phyloP scores from a whole-genome alignment of 805 yeast species.

The Nakazawaea ernobii region DNA sequence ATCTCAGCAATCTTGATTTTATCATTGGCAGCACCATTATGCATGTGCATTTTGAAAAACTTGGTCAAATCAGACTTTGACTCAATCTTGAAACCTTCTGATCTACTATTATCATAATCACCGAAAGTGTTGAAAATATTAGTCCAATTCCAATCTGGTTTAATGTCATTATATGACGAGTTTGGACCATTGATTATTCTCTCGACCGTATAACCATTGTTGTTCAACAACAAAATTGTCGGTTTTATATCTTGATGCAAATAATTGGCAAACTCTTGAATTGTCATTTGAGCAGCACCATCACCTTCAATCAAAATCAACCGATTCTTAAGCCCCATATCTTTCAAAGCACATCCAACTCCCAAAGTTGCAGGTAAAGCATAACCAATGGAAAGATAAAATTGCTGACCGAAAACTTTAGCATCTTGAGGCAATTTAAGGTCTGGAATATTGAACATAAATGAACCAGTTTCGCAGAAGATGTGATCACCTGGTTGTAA shows the following conservation, averaged over 20 bases:
- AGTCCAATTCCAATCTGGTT: conserved; percentile 79
- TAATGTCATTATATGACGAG: conserved; percentile 75
- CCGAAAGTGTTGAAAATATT: conserved; percentile 63
- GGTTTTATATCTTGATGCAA: conserved; percentile 58
- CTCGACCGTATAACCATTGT: conserved; percentile 87
- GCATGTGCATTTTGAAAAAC: conserved; percentile 20
- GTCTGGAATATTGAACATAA: conserved; percentile 73
- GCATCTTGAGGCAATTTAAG: conserved; percentile 51
- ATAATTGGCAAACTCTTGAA: conserved; percentile 73
- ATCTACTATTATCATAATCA: conserved; percentile 23
- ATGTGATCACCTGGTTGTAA: conserved; percentile 61
- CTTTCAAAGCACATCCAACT: conserved; percentile 66
- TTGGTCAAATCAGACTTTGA: conserved; percentile 16
- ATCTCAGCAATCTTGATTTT: conserved; percentile 53
- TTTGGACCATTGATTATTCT: conserved; percentile 77
- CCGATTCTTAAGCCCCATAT: conserved; percentile 41
- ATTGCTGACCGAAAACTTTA: conserved; percentile 57
- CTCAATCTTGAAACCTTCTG: conserved; percentile 12
- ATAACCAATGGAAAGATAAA: conserved; percentile 83
- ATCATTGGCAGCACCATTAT: conserved; percentile 23
- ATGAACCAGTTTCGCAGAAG: conserved; percentile 80
- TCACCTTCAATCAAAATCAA: conserved; percentile 80
- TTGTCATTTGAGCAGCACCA: conserved; percentile 93
- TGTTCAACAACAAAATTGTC: conserved; percentile 70
- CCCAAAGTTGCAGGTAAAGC: conserved; percentile 87